phyloP scores from a whole-genome alignment of 768 basidiomycete species.

The Mycena kentingensis region DNA sequence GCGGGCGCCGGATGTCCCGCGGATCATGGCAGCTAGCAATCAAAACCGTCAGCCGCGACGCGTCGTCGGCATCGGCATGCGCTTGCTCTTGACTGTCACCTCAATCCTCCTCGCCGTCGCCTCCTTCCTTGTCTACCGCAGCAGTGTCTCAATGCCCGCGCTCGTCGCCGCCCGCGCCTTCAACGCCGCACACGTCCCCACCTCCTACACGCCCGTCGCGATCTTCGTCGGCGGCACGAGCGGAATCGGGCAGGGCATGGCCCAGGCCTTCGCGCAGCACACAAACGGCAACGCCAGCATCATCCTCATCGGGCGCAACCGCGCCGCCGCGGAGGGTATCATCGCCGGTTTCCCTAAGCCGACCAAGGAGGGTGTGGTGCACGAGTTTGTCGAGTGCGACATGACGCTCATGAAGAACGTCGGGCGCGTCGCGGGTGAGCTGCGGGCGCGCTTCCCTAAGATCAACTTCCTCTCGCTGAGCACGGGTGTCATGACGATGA shows the following conservation, averaged over 20 bases:
- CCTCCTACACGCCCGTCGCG: slow-evolving; percentile 30
- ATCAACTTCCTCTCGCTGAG: slow-evolving; percentile 55
- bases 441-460: slow-evolving; percentile 37
- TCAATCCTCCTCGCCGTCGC: too few species aligned
- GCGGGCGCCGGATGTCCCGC: too few species aligned
- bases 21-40: too few species aligned
- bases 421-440: slow-evolving; percentile 27
- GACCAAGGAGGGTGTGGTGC: slow-evolving; percentile 23
- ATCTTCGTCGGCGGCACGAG: slow-evolving; percentile 48
- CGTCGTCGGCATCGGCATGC: too few species aligned
- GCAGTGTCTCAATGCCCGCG: too few species aligned
- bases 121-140: too few species aligned
- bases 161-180: too few species aligned
- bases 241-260: slow-evolving; percentile 50
- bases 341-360: slow-evolving; percentile 42
- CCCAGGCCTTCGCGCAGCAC: slow-evolving; percentile 42
- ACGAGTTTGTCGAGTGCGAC: slow-evolving; percentile 54
- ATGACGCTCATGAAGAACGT: slow-evolving; percentile 51
- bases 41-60: too few species aligned
- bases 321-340: slow-evolving; percentile 44
- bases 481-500: slow-evolving; percentile 40
- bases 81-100: too few species aligned
- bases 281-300: slow-evolving; percentile 52
- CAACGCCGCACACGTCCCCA: too few species aligned
- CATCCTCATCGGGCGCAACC: slow-evolving; percentile 53